phyloP scores from a whole-genome alignment of 2,329 filamentous ascomycete genomes.

The Colletotrichum incanum region DNA sequence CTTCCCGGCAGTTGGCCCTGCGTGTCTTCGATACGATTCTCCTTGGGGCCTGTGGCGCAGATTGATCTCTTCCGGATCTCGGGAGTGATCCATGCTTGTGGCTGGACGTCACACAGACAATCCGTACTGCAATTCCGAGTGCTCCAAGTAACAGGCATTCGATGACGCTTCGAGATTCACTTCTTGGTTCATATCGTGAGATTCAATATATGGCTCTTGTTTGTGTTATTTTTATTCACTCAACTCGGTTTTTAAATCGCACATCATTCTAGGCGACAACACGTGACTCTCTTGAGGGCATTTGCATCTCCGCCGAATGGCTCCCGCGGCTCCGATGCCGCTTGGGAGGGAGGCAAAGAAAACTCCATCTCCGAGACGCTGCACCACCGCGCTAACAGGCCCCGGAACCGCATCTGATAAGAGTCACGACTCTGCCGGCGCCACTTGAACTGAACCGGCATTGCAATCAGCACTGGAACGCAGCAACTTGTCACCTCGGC shows the following conservation, averaged over 20 bases:
- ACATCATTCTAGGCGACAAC: not conserved
- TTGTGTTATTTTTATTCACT: not conserved
- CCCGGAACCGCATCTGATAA: slow-evolving; percentile 9
- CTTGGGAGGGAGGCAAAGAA: slow-evolving; percentile 37
- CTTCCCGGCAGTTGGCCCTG: slow-evolving; percentile 30
- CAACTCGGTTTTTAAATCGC: not conserved
- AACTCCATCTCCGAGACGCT: slow-evolving; percentile 29
- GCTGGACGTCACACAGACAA: slow-evolving; percentile 31
- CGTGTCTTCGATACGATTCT: slow-evolving; percentile 11
- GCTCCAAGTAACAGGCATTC: not conserved
- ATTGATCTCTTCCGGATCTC: slow-evolving; percentile 21
- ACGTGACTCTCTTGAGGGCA: slow-evolving; percentile 31
- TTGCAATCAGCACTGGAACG: not conserved
- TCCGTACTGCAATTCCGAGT: not conserved
- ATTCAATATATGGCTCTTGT: not conserved
- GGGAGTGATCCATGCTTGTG: slow-evolving; percentile 34
- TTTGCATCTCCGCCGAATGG: slow-evolving; percentile 20
- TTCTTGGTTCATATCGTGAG: not conserved
- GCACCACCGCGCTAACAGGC: slow-evolving; percentile 25
- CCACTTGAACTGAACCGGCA: not conserved
- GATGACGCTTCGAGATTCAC: not conserved
- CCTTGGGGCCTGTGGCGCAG: slow-evolving; percentile 26
- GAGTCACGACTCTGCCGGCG: not conserved
- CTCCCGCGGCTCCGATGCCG: slow-evolving; percentile 40
- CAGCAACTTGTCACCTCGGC: not conserved